A percentile compares a stretch with the other conserved stretches of the same genome.
phyloP scores from a whole-genome alignment of 2,329 filamentous ascomycete genomes.

The Alternaria brassicae region DNA sequence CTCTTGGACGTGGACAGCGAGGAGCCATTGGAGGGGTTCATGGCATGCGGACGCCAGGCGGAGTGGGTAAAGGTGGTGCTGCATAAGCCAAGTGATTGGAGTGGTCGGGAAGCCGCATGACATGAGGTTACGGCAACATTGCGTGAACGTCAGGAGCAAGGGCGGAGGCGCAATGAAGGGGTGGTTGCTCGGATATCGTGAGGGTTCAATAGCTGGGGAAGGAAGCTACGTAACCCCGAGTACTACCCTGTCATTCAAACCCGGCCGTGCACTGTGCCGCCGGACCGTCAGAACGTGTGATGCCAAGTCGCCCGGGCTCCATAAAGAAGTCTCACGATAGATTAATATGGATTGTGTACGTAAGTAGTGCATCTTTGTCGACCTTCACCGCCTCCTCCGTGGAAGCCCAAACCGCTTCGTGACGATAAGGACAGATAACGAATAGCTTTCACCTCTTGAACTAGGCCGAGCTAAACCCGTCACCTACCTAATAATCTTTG shows the following conservation, averaged over 20 bases:
- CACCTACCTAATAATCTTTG: neutral
- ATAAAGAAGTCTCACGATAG: conserved; percentile 11
- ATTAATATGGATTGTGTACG: conserved; percentile 12
- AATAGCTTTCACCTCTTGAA: conserved; percentile 1
- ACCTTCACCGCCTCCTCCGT: conserved; percentile 4
- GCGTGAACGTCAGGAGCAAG: conserved; percentile 10
- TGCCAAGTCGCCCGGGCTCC: conserved; percentile 17
- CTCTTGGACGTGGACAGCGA: conserved; percentile 49
- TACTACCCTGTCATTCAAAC: conserved; percentile 21
- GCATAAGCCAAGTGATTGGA: conserved; percentile 45
- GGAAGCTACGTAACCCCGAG: conserved; percentile 30
- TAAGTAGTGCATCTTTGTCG: conserved; percentile 8
- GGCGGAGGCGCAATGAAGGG: conserved; percentile 15
- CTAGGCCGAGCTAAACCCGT: neutral
- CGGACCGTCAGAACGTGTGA: conserved; percentile 11
- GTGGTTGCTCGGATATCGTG: conserved; percentile 16
- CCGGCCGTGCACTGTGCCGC: conserved; percentile 24
- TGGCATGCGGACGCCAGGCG: conserved; percentile 47
- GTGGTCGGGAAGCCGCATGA: conserved; percentile 41
- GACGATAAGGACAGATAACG: conserved; percentile 37
- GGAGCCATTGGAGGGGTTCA: conserved; percentile 51
- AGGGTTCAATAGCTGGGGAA: conserved; percentile 23
- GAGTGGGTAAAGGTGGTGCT: conserved; percentile 43
- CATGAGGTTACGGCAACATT: conserved; percentile 44
- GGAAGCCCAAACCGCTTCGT: neutral